A percentile compares a stretch with the other conserved stretches of the same genome.
phyloP scores from a whole-genome alignment of 2,329 filamentous ascomycete genomes.

The Rhinocladiella mackenziei region DNA sequence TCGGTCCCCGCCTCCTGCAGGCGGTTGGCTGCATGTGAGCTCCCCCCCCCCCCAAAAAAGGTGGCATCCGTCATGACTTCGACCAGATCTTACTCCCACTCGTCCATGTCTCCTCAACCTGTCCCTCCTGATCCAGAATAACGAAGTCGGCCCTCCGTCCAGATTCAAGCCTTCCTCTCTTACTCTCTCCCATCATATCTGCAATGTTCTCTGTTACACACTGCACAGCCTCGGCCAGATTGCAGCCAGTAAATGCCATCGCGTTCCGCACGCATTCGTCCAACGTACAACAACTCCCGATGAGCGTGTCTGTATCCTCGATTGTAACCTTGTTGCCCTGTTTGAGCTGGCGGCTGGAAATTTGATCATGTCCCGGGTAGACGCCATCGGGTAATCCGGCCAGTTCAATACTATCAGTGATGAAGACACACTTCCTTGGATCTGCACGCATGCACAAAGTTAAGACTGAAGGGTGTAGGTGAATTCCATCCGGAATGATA shows the following conservation, averaged over 20 bases:
- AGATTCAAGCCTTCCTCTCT: constrained; percentile 42
- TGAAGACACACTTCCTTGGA: constrained; percentile 47
- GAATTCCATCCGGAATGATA: constrained; percentile 53
- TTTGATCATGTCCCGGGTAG: constrained; percentile 52
- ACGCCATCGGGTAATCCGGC: constrained; percentile 50
- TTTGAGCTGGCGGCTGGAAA: constrained; percentile 49
- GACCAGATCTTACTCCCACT: constrained; percentile 44
- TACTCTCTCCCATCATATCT: constrained; percentile 47
- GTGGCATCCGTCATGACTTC: not conserved
- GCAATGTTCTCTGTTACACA: constrained; percentile 51
- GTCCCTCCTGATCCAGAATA: constrained; percentile 44
- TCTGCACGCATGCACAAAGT: constrained; percentile 48
- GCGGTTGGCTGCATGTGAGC: no score
- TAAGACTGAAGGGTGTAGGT: constrained; percentile 50
- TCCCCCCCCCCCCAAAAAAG: no score
- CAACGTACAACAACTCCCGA: constrained; percentile 51
- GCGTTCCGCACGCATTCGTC: constrained; percentile 49
- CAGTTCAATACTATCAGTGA: constrained; percentile 55
- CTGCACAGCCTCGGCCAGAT: constrained; percentile 46
- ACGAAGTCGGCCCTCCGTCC: constrained; percentile 49
- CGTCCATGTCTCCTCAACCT: constrained; percentile 51
- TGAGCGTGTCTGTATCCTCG: constrained; percentile 51
- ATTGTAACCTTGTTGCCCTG: constrained; percentile 48
- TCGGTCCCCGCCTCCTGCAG: not conserved
- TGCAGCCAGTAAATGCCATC: constrained; percentile 43